Evolutionary conservation across 1,139 yeast species (phyloP).

Genomic region (Debaryomyces subglobosus): DNA sequence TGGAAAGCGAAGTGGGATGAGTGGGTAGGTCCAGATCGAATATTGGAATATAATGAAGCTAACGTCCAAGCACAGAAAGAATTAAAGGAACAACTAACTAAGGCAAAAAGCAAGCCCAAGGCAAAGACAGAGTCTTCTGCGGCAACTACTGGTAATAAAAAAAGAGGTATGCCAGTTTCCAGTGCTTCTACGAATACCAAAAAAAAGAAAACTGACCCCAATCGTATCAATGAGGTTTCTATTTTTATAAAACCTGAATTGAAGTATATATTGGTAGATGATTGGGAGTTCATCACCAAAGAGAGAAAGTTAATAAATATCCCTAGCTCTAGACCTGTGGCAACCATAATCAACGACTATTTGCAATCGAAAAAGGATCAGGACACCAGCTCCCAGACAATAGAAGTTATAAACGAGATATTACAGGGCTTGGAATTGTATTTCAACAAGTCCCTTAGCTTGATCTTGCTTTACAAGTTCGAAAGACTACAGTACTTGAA

Average conservation of each 20-base stretch:
- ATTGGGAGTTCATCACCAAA: constrained; percentile 90
- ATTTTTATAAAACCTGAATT: constrained; percentile 64
- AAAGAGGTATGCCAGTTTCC: constrained; percentile 3
- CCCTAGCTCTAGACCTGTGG: constrained; percentile 59
- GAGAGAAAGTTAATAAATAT: constrained; percentile 68
- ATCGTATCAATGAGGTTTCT: constrained; percentile 41
- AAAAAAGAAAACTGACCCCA: constrained; percentile 17
- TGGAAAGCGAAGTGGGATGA: constrained; percentile 98
- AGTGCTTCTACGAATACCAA: constrained; percentile 8
- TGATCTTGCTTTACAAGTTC: constrained; percentile 74
- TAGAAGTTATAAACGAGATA: constrained; percentile 66
- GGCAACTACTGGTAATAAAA: not conserved
- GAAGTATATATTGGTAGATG: constrained; percentile 78
- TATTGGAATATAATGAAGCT: constrained; percentile 70
- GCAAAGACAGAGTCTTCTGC: constrained; percentile 9
- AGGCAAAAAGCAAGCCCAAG: constrained; percentile 9
- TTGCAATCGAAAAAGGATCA: constrained; percentile 30
- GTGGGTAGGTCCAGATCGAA: constrained; percentile 79
- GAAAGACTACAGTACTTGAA: constrained; percentile 83
- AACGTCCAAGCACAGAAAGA: constrained; percentile 67
- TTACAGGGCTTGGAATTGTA: constrained; percentile 70
- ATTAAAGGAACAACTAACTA: constrained; percentile 29
- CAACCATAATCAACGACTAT: constrained; percentile 54
- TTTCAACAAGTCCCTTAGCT: constrained; percentile 75
- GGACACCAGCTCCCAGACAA: constrained; percentile 29